Percentiles rank a stretch among this genome's conserved stretches.
These are phyloP conservation scores for Trichoderma koningii DNA, from an alignment of 2,329 filamentous ascomycete genomes.

Conservation along the genomic window DNA sequence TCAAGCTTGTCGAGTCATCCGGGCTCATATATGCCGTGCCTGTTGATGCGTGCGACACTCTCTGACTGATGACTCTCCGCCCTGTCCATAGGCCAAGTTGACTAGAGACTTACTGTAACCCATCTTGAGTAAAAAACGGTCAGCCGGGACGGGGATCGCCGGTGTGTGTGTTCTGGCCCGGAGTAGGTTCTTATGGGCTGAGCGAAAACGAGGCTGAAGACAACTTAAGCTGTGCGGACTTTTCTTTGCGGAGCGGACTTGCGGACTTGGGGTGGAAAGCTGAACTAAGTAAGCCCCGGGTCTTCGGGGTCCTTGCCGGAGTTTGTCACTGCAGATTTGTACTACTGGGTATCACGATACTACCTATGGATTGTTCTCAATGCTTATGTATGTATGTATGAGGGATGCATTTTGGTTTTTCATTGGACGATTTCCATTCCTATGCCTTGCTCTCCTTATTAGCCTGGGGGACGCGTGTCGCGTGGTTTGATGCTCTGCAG, in stretches of 20 bases:
- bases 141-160: too few relatives aligned
- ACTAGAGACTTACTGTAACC: too few relatives aligned
- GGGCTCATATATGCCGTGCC: too few relatives aligned
- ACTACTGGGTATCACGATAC: too few relatives aligned
- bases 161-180: too few relatives aligned
- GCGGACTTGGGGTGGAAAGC: constrained; percentile 25
- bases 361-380: background rate
- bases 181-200: too few relatives aligned
- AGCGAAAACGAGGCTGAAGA: background rate
- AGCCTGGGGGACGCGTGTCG: background rate
- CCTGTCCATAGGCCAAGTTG: too few relatives aligned
- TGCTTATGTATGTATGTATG: too few relatives aligned
- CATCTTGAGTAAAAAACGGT: too few relatives aligned
- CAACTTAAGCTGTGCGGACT: constrained; percentile 31
- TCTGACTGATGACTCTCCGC: too few relatives aligned
- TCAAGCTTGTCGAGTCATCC: too few relatives aligned
- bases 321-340: background rate
- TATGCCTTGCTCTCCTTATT: background rate
- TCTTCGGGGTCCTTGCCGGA: constrained; percentile 4
- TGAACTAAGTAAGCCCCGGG: constrained; percentile 7
- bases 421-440: background rate
- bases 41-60: background rate
- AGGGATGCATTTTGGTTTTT: too few relatives aligned
- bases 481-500: background rate
- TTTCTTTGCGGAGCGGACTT: constrained; percentile 35